These are phyloP conservation scores for Epichloe aotearoae DNA, from an alignment of 2,329 filamentous ascomycete species.

Conservation along the genomic window DNA sequence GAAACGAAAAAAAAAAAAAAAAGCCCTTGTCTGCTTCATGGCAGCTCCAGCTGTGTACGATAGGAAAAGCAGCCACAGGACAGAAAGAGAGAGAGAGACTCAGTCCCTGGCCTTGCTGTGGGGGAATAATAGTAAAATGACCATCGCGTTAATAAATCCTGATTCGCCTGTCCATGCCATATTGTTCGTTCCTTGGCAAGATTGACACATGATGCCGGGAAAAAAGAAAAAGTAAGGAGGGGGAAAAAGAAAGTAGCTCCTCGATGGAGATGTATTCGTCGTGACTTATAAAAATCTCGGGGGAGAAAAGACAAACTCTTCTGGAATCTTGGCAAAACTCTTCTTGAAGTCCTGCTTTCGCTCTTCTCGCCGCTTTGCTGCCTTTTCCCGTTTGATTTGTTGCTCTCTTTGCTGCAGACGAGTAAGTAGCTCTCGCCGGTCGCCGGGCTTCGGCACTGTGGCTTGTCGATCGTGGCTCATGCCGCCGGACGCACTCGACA, in stretches of 20 bases:
- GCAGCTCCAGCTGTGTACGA: too few relatives aligned
- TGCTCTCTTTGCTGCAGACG: constrained; percentile 1
- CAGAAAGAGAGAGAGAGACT: too few relatives aligned
- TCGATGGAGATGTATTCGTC: not conserved
- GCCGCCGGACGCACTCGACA: constrained; percentile 5
- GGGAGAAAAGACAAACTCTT: not conserved
- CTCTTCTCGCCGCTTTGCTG: constrained; percentile 2
- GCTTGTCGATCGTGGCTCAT: constrained; percentile 6
- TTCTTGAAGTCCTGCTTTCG: not conserved
- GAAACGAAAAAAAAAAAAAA: not conserved
- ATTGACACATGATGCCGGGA: not conserved
- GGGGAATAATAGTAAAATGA: not conserved
- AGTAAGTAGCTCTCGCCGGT: constrained; percentile 8
- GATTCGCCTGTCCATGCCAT: not conserved
- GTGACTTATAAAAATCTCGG: not conserved
- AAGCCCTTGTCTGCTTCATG: too few relatives aligned
- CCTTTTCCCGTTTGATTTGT: constrained; percentile 2
- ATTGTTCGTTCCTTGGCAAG: not conserved
- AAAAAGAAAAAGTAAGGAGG: not conserved
- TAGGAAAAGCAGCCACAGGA: too few relatives aligned
- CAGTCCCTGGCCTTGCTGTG: too few relatives aligned
- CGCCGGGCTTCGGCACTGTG: constrained; percentile 12
- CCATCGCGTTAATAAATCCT: not conserved
- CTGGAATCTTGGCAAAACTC: not conserved
- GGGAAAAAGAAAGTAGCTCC: not conserved